A percentile compares a stretch with the other conserved stretches of the same genome.
Evolutionary conservation across 768 basidiomycete genomes (phyloP).

Genomic region (Suillus occidentalis): DNA sequence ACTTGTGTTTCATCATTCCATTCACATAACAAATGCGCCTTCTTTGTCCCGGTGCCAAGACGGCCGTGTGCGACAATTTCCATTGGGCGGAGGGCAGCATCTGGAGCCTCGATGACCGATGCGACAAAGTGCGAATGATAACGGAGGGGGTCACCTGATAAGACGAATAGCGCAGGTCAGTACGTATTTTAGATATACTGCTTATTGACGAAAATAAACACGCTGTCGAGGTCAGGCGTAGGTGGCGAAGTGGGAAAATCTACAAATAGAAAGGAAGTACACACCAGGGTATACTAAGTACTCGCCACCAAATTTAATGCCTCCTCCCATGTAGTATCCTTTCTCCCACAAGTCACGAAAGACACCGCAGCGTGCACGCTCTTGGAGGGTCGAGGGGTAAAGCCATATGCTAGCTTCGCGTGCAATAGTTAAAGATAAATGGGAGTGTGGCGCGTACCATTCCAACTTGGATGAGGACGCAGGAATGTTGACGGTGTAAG

Average conservation of each 20-base stretch:
- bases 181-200: constrained; percentile 6
- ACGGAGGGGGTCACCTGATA: constrained; percentile 83
- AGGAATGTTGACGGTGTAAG: constrained; percentile 65
- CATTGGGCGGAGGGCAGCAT: constrained; percentile 71
- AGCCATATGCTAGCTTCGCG: constrained; percentile 71
- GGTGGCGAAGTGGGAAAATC: neutral
- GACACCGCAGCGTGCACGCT: constrained; percentile 76
- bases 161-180: constrained; percentile 7
- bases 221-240: constrained; percentile 1
- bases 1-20: constrained; percentile 74
- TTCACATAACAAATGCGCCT: constrained; percentile 87
- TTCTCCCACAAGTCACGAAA: constrained; percentile 81
- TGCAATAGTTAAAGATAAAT: constrained; percentile 59
- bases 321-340: constrained; percentile 85
- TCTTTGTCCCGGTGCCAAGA: constrained; percentile 95
- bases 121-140: constrained; percentile 97
- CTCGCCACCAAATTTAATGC: constrained; percentile 94
- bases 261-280: constrained; percentile 20
- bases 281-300: constrained; percentile 94
- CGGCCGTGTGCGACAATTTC: constrained; percentile 96
- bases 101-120: constrained; percentile 69
- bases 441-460: constrained; percentile 64
- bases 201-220: constrained; percentile 3
- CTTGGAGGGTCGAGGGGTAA: constrained; percentile 63
- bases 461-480: constrained; percentile 58